Percentiles rank a stretch among this genome's conserved stretches.
Conservation (phyloP, 1,284 basidiomycete genomes). For the Microbotryum saponariae region DNA sequence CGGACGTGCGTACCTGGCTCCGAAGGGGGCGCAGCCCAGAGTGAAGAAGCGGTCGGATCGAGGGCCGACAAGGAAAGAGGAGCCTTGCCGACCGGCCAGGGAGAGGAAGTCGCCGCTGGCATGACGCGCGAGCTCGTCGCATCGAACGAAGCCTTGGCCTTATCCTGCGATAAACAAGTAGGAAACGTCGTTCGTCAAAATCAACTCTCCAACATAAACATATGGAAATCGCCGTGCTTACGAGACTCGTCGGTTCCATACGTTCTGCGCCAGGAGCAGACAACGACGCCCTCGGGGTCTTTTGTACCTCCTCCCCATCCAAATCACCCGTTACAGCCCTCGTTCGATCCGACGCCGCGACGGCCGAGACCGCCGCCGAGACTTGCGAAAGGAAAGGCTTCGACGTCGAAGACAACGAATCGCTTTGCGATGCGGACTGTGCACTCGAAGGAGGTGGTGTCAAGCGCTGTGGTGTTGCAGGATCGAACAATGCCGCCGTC, state of each 20-base stretch:
- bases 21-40: conserved; percentile 24
- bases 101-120: conserved; percentile 2
- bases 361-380: neutral
- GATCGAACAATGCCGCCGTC: conserved; percentile 14
- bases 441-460: neutral
- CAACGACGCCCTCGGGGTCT: conserved; percentile 19
- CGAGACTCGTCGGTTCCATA: neutral
- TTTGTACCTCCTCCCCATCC: conserved; percentile 44
- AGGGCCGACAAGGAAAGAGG: conserved; percentile 23
- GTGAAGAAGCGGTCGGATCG: conserved; percentile 22
- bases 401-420: too few species aligned
- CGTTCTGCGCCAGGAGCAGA: conserved; percentile 22
- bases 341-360: conserved; percentile 1
- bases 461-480: conserved; percentile 30
- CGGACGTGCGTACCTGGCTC: conserved; percentile 18
- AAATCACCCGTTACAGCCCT: conserved; percentile 58
- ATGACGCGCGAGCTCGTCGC: too few species aligned
- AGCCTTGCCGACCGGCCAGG: conserved; percentile 18
- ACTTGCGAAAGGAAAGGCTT: too few species aligned
- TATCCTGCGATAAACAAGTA: too few species aligned
- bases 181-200: conserved; percentile 2
- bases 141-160: too few species aligned
- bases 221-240: neutral
- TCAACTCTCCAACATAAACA: neutral
- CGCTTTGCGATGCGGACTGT: too few species aligned